Percentiles rank a stretch among this genome's conserved stretches.
Evolutionary conservation across 2,329 filamentous ascomycete genomes (phyloP).

Genomic region (Pseudopyrenochaeta lycopersici): DNA sequence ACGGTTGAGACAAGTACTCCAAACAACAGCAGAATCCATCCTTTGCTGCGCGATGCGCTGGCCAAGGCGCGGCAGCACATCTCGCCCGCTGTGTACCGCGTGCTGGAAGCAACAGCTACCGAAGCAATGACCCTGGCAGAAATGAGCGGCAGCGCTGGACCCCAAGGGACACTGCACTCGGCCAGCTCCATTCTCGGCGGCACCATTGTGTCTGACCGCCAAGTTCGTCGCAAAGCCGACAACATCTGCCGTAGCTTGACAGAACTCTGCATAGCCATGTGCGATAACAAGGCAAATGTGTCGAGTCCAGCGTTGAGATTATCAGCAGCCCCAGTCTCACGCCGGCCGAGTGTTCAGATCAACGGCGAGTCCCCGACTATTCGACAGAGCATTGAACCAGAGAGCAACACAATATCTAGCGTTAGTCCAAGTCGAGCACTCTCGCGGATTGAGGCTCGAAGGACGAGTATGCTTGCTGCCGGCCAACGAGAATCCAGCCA

Average conservation of each 20-base stretch:
- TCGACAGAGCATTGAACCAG: slow-evolving; percentile 46
- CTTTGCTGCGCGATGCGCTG: slow-evolving; percentile 81
- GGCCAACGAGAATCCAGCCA: slow-evolving; percentile 42
- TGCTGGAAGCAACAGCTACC: slow-evolving; percentile 80
- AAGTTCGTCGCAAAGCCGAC: slow-evolving; percentile 88
- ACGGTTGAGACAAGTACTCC: slow-evolving; percentile 54
- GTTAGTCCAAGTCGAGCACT: slow-evolving; percentile 49
- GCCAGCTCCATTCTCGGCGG: slow-evolving; percentile 72
- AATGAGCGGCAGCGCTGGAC: slow-evolving; percentile 77
- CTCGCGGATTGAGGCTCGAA: slow-evolving; percentile 56
- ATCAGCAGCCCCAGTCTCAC: slow-evolving; percentile 31
- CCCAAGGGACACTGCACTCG: slow-evolving; percentile 68
- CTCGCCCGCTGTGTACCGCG: slow-evolving; percentile 75
- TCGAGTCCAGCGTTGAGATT: slow-evolving; percentile 42
- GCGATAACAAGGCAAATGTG: slow-evolving; percentile 47
- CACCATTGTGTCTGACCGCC: slow-evolving; percentile 73
- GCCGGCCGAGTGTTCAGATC: slow-evolving; percentile 47
- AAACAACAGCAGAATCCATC: slow-evolving; percentile 73
- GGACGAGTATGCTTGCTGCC: slow-evolving; percentile 42
- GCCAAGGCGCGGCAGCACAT: slow-evolving; percentile 78
- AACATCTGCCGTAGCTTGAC: slow-evolving; percentile 92
- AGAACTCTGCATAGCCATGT: slow-evolving; percentile 85
- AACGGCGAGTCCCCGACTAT: slow-evolving; percentile 46
- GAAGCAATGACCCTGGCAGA: slow-evolving; percentile 83
- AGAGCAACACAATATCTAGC: slow-evolving; percentile 39